Conservation (phyloP, 257 asterid genomes). For the Coffea canephora region DNA sequence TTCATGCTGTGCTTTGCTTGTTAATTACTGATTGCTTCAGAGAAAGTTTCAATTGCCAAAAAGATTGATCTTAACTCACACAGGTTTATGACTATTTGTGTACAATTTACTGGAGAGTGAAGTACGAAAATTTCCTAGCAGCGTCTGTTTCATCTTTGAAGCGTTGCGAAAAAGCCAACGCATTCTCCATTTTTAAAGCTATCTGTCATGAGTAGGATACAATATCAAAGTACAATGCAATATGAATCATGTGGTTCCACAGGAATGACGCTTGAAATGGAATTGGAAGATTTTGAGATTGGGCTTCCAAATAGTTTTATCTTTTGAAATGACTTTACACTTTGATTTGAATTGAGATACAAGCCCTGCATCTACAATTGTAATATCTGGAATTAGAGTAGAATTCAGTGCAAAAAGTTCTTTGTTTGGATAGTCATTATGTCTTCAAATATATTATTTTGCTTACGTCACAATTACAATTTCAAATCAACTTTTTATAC, state of each 20-base stretch:
- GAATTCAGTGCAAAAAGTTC: background rate
- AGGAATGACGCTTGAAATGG: background rate
- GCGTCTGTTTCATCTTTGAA: background rate
- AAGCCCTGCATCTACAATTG: background rate
- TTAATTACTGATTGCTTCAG: slow-evolving; percentile 1
- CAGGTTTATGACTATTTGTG: background rate
- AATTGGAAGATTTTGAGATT: background rate
- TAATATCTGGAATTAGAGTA: background rate
- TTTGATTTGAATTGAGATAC: background rate
- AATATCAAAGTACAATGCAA: background rate
- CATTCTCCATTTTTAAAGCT: background rate
- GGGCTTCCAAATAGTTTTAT: background rate
- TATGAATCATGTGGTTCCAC: background rate
- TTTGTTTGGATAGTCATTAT: no score
- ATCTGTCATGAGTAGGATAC: background rate
- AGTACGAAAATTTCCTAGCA: background rate
- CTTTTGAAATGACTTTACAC: background rate
- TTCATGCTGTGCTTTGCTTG: slow-evolving; percentile 3
- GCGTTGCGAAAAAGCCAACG: background rate
- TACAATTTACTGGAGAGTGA: background rate
- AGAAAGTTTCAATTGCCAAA: background rate
- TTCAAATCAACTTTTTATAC: no score
- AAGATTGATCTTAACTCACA: background rate
- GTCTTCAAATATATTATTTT: no score
- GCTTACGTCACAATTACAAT: no score